Conservation (phyloP, 2,329 filamentous ascomycete genomes). For the Mollisiaceae sp. region DNA sequence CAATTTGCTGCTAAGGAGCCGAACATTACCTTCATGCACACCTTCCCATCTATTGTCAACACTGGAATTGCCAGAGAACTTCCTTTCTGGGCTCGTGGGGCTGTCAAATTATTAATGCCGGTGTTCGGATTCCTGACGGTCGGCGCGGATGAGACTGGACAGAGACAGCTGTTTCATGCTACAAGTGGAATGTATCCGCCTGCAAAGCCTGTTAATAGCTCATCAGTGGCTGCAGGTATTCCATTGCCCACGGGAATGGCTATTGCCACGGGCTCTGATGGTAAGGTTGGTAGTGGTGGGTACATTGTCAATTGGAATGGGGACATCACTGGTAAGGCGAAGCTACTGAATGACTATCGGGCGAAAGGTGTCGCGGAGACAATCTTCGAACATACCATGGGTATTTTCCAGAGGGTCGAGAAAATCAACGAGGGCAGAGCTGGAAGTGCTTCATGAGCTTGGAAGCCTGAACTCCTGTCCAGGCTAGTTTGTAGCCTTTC, state of each 20-base stretch:
- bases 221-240: constrained; percentile 26
- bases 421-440: constrained; percentile 31
- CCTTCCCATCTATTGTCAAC: constrained; percentile 53
- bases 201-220: constrained; percentile 21
- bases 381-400: constrained; percentile 39
- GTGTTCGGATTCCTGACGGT: constrained; percentile 27
- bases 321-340: constrained; percentile 32
- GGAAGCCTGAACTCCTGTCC: background rate
- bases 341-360: constrained; percentile 32
- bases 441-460: constrained; percentile 9
- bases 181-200: constrained; percentile 39
- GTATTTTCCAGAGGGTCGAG: constrained; percentile 34
- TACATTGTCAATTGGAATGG: constrained; percentile 38
- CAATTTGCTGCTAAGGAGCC: constrained; percentile 53
- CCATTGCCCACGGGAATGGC: constrained; percentile 23
- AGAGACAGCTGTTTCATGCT: constrained; percentile 38
- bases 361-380: constrained; percentile 31
- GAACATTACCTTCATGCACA: constrained; percentile 54
- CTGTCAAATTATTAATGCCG: constrained; percentile 25
- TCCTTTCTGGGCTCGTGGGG: constrained; percentile 30
- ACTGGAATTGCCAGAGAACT: constrained; percentile 48
- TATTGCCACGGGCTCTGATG: constrained; percentile 26
- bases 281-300: constrained; percentile 31
- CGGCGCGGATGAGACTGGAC: constrained; percentile 35
- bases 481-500: background rate